Conservation (phyloP, 1,139 yeast genomes). For the Ogataea hybrid region DNA sequence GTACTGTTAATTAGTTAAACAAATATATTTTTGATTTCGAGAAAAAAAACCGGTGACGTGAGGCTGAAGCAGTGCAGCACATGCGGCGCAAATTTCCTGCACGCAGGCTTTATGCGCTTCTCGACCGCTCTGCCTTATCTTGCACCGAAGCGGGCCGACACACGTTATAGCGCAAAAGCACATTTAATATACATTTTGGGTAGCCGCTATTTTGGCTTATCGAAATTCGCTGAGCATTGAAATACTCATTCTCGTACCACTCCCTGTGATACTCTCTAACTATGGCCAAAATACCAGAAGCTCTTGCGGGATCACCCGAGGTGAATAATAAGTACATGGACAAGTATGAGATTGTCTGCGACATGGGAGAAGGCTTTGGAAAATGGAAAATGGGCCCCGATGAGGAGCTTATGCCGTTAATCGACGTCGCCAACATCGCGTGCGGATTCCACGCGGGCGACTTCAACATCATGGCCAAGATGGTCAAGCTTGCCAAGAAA, state of each 20-base stretch:
- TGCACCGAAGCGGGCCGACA: no score
- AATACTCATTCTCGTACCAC: no score
- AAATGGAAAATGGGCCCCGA: slow-evolving; percentile 40
- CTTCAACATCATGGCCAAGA: slow-evolving; percentile 35
- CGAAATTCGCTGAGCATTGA: no score
- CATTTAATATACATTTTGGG: no score
- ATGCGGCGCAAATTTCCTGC: background rate
- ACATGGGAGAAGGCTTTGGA: slow-evolving; percentile 38
- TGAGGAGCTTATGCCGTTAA: slow-evolving; percentile 39
- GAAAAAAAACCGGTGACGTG: no score
- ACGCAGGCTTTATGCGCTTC: background rate
- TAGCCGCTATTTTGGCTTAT: no score
- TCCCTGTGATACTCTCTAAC: no score
- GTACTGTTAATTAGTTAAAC: background rate
- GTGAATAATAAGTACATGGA: slow-evolving; percentile 22
- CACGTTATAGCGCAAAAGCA: no score
- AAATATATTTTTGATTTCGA: background rate
- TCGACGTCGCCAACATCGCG: slow-evolving; percentile 40
- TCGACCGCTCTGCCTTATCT: no score
- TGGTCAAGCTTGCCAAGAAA: slow-evolving; percentile 36
- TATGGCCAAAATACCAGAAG: slow-evolving; percentile 8
- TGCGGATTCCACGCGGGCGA: slow-evolving; percentile 44
- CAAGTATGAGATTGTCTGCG: slow-evolving; percentile 15
- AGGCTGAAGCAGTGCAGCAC: background rate
- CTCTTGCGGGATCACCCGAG: slow-evolving; percentile 21